phyloP scores from a whole-genome alignment of 2,329 filamentous ascomycete species.

The Blastomyces silverae region DNA sequence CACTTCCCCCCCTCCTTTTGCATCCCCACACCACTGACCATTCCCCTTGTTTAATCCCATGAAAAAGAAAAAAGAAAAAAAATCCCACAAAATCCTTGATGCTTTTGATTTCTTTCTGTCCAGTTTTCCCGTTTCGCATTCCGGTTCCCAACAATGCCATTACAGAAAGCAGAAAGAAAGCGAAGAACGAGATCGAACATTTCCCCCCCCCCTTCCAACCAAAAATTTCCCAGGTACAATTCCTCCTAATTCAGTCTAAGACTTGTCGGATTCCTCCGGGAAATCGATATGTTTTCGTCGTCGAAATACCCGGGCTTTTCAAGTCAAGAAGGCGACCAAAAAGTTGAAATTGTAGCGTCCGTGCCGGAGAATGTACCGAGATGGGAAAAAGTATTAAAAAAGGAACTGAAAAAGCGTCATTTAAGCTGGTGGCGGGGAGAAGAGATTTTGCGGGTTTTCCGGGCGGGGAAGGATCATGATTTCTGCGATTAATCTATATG shows the following conservation, averaged over 20 bases:
- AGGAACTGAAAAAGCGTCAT: not conserved
- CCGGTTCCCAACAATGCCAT: not conserved
- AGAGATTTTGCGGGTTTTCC: not conserved
- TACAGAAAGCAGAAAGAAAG: not conserved
- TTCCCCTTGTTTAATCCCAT: not conserved
- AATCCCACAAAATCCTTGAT: not conserved
- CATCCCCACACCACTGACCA: constrained; percentile 4
- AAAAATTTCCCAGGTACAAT: not conserved
- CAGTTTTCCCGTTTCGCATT: too few species aligned
- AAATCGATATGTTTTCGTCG: not conserved
- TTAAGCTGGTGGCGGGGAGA: not conserved
- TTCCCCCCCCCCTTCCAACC: not conserved
- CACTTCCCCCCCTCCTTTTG: not conserved
- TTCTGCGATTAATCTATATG: constrained; percentile 59
- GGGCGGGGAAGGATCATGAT: constrained; percentile 47
- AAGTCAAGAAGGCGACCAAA: not conserved
- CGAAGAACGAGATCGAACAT: not conserved
- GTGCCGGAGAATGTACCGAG: constrained; percentile 7
- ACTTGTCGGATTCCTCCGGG: not conserved
- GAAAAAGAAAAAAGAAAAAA: too few species aligned
- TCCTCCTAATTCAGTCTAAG: not conserved
- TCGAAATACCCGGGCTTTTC: not conserved
- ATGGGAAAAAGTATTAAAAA: not conserved
- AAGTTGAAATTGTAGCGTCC: not conserved
- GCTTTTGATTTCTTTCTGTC: not conserved